These are phyloP conservation scores for Allium cepa DNA, from an alignment of 106 monocot species.

Conservation along the genomic window DNA sequence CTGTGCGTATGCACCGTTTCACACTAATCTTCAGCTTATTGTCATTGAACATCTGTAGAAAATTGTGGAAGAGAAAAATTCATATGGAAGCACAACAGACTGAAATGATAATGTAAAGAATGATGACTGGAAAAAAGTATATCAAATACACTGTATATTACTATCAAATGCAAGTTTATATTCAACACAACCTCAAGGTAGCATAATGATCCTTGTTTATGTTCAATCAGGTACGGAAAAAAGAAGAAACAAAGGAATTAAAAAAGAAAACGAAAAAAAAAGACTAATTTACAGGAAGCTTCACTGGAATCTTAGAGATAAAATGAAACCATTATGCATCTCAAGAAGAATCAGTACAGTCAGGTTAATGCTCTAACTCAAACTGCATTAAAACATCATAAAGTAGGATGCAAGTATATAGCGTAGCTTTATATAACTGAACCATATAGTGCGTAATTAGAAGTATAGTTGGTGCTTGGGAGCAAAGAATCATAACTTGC, in stretches of 20 bases:
- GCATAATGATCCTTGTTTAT: not conserved
- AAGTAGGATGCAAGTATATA: too few species aligned
- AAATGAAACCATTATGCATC: too few species aligned
- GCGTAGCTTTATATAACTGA: too few species aligned
- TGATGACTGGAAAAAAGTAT: too few species aligned
- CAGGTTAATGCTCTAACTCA: too few species aligned
- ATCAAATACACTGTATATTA: not conserved
- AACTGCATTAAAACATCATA: too few species aligned
- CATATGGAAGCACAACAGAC: not conserved
- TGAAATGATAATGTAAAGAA: not conserved
- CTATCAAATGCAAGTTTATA: not conserved
- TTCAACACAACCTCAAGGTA: not conserved
- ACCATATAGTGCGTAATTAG: too few species aligned
- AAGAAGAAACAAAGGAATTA: not conserved
- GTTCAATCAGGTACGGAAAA: not conserved
- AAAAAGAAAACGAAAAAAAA: not conserved
- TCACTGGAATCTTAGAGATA: too few species aligned
- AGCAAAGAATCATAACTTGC: constrained; percentile 19
- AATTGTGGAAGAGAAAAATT: not conserved
- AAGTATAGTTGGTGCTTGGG: too few species aligned
- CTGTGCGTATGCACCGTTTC: constrained; percentile 76
- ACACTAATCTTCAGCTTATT: constrained; percentile 90
- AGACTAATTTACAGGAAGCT: too few species aligned
- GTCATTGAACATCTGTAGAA: constrained; percentile 93
- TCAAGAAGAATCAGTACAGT: too few species aligned